Base-by-base conservation (phyloP, 768 basidiomycete genomes). In the Lactarius psammicola region DNA sequence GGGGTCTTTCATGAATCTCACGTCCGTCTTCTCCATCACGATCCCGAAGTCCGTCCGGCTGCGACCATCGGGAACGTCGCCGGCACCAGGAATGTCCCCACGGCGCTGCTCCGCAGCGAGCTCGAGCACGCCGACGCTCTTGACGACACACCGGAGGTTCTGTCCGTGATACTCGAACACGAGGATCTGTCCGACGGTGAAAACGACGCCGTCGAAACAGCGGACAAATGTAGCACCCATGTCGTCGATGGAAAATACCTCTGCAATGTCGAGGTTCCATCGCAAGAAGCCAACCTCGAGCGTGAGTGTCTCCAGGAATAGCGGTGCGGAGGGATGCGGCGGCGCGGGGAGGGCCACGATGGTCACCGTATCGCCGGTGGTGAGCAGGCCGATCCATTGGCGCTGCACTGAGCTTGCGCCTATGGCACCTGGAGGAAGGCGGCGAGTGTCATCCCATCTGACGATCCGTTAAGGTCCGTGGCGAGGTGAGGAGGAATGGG, bases 151-250 rank as follows among this genome's bases (percentile, higher is more conserved):
- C 73, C 88, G 93, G 70, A 98, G 76, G 67, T 88, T 89, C 66
- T 91, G 87, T 0, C 93, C 91, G 69, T 90, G 89, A 75, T 85
- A 97, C 73, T 98, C 96, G 71, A 96, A 93, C 4, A 89, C 86
- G 63, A 96, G 77, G 11, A 85, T 78, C 75, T 92, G 84, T 33
- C 88, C 85, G 1, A 81, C 76, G 17, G 85, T 83, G 73, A 95
- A 83, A 26, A 95, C 78, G 59, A 90, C 78, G 6, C 87, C 87
- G 62, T 78, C 85, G 80, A 88, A 95, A 0, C 87, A 87, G 67
- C 86, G 84, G 71, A 91, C 72, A 74, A 98, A 89, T 42, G 84
- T 86, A 28, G 80, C 77, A 1, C 85, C 82, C 78, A 98, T 89
- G 40, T 97, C 94, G 67, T 99, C 96, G 17, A 87, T 85, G 60